A percentile compares a stretch with the other conserved stretches of the same genome.
Evolutionary conservation across 306 rosid species (phyloP).

Genomic region (Cicer arietinum): DNA sequence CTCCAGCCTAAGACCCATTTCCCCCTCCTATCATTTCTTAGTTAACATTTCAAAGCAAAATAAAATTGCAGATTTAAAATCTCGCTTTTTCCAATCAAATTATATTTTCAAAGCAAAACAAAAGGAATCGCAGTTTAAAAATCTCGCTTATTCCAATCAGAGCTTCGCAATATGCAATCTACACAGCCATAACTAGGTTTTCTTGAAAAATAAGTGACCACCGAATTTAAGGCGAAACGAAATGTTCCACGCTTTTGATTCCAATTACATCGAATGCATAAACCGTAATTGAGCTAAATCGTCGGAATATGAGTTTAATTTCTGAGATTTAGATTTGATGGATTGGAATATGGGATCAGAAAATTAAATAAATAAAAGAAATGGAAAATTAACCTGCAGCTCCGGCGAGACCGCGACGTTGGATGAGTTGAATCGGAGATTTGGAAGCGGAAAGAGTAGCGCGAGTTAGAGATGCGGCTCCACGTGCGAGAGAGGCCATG

Average conservation of each 20-base stretch:
- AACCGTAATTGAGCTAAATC: not conserved
- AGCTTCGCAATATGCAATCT: constrained; percentile 6
- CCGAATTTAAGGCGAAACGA: not conserved
- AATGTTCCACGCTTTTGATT: not conserved
- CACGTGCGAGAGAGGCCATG: constrained; percentile 87
- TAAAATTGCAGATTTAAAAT: constrained; percentile 7
- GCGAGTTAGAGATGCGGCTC: constrained; percentile 65
- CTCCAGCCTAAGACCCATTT: not conserved
- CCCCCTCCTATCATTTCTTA: not conserved
- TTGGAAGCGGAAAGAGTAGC: constrained; percentile 58
- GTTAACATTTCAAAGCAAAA: not conserved
- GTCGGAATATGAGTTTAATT: not conserved
- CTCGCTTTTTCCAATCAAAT: constrained; percentile 9
- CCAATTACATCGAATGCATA: constrained; percentile 5
- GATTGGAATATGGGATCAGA: constrained; percentile 37
- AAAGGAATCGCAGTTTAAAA: constrained; percentile 12
- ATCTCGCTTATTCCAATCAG: not conserved
- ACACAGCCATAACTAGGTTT: constrained; percentile 19
- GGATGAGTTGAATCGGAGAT: constrained; percentile 59
- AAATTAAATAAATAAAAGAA: constrained; percentile 23
- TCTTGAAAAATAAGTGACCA: not conserved
- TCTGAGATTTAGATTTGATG: constrained; percentile 30
- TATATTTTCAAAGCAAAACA: not conserved
- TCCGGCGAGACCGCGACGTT: constrained; percentile 83
- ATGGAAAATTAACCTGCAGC: constrained; percentile 67